A percentile compares a stretch with the other conserved stretches of the same genome.
phyloP scores from a whole-genome alignment of 192 early-diverging fungal genomes.

The Coemansia sp. region DNA sequence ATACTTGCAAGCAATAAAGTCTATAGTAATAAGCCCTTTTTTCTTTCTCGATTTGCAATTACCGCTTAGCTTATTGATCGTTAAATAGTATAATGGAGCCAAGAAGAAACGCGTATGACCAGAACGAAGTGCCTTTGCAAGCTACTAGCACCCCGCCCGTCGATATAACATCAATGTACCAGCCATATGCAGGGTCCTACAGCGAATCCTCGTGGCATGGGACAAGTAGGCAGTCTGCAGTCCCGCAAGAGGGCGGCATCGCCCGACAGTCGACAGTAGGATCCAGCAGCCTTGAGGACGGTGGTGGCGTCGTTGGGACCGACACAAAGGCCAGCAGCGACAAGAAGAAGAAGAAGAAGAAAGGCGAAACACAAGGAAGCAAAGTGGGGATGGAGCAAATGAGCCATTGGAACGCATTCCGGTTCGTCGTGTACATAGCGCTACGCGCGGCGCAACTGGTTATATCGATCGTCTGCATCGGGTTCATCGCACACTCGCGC shows the following conservation, averaged over 20 bases:
- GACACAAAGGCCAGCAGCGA: neutral
- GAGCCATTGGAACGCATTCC: slow-evolving; percentile 25
- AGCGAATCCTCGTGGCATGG: slow-evolving; percentile 29
- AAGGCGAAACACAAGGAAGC: neutral
- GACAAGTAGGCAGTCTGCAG: neutral
- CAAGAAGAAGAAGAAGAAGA: slow-evolving; percentile 1
- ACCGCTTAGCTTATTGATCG: too few relatives aligned
- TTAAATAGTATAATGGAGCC: slow-evolving; percentile 10
- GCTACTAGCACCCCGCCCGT: neutral
- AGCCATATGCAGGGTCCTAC: slow-evolving; percentile 38
- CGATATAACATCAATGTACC: slow-evolving; percentile 37
- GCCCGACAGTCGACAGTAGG: neutral
- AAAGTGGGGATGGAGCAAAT: slow-evolving; percentile 31
- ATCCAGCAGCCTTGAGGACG: neutral
- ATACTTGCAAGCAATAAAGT: neutral
- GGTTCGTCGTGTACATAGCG: slow-evolving; percentile 30
- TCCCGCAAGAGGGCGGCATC: neutral
- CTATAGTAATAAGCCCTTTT: neutral
- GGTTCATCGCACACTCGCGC: slow-evolving; percentile 32
- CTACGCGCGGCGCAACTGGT: slow-evolving; percentile 30
- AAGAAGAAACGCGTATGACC: slow-evolving; percentile 3
- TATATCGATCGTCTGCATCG: slow-evolving; percentile 37
- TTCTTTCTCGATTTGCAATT: too few relatives aligned
- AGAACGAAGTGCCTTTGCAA: neutral
- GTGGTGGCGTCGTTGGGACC: neutral